phyloP scores from a whole-genome alignment of 2,329 filamentous ascomycete species.

The Fusarium albidum region DNA sequence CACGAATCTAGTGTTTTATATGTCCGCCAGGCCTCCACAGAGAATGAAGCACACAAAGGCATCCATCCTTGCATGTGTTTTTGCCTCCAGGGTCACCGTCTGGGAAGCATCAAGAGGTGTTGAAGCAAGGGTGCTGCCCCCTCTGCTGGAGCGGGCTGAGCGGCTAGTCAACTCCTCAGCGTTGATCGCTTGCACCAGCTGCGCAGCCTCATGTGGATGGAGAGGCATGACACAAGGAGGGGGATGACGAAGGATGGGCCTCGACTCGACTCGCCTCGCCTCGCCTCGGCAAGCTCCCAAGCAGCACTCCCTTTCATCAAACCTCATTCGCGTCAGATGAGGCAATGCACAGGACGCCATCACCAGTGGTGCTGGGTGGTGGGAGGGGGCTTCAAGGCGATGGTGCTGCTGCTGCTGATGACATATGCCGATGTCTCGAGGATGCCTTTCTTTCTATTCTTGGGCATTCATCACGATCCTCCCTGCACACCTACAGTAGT shows the following conservation, averaged over 20 bases:
- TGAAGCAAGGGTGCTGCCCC: neutral
- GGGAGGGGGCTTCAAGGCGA: slow-evolving; percentile 11
- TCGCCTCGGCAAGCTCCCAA: slow-evolving; percentile 3
- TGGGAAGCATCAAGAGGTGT: slow-evolving; percentile 7
- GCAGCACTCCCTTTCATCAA: slow-evolving; percentile 7
- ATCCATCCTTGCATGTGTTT: slow-evolving; percentile 16
- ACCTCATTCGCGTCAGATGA: slow-evolving; percentile 25
- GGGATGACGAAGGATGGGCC: neutral
- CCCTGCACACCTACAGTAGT: slow-evolving; percentile 4
- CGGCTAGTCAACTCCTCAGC: neutral
- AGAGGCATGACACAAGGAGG: neutral
- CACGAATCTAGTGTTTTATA: neutral
- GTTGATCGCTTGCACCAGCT: slow-evolving; percentile 18
- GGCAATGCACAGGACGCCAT: slow-evolving; percentile 24
- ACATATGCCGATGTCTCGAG: neutral
- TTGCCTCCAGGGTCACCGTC: slow-evolving; percentile 13
- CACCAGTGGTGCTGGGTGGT: slow-evolving; percentile 5
- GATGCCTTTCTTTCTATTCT: slow-evolving; percentile 6
- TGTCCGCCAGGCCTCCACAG: neutral
- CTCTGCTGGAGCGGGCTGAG: neutral
- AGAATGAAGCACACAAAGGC: slow-evolving; percentile 7
- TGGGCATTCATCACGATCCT: neutral
- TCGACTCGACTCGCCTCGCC: neutral
- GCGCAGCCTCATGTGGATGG: neutral
- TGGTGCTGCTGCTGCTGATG: slow-evolving; percentile 11